phyloP scores from a whole-genome alignment of 306 rosid species.

The Castanea mollissima region DNA sequence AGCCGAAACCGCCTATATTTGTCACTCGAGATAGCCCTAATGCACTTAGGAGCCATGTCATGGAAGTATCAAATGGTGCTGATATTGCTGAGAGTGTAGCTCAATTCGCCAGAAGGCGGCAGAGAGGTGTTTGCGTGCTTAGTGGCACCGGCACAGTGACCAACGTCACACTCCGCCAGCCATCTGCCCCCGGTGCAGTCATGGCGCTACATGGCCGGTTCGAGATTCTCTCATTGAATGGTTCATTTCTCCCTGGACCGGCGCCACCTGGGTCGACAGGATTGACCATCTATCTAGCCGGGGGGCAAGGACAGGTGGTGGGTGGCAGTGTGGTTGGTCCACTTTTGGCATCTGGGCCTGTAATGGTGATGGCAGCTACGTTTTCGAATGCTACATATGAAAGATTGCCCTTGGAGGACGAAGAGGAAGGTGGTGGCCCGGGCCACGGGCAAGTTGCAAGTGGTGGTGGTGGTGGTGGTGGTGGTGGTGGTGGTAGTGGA shows the following conservation, averaged over 20 bases:
- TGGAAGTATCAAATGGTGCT: slow-evolving; percentile 75
- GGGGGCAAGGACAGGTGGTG: slow-evolving; percentile 78
- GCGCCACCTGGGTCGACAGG: slow-evolving; percentile 64
- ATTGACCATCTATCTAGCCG: slow-evolving; percentile 66
- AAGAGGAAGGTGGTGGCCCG: slow-evolving; percentile 45
- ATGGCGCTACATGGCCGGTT: slow-evolving; percentile 70
- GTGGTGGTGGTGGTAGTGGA: slow-evolving; percentile 24
- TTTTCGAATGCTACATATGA: slow-evolving; percentile 80
- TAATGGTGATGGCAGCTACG: slow-evolving; percentile 75
- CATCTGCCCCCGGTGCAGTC: slow-evolving; percentile 52
- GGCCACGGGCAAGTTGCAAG: slow-evolving; percentile 16
- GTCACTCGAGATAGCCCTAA: slow-evolving; percentile 89
- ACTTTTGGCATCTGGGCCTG: slow-evolving; percentile 67
- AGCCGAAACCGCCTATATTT: slow-evolving; percentile 70
- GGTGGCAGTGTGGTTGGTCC: slow-evolving; percentile 82
- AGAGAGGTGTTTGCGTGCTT: slow-evolving; percentile 67
- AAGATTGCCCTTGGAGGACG: slow-evolving; percentile 65
- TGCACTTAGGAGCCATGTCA: slow-evolving; percentile 76
- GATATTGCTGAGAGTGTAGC: slow-evolving; percentile 59
- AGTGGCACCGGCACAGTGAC: slow-evolving; percentile 68
- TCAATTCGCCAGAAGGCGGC: slow-evolving; percentile 71
- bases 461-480: neutral
- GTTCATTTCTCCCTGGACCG: slow-evolving; percentile 70
- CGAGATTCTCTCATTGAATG: slow-evolving; percentile 71
- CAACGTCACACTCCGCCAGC: slow-evolving; percentile 71